Conservation (phyloP, 768 basidiomycete genomes). For the Tylopilus rubrobrunneus region DNA sequence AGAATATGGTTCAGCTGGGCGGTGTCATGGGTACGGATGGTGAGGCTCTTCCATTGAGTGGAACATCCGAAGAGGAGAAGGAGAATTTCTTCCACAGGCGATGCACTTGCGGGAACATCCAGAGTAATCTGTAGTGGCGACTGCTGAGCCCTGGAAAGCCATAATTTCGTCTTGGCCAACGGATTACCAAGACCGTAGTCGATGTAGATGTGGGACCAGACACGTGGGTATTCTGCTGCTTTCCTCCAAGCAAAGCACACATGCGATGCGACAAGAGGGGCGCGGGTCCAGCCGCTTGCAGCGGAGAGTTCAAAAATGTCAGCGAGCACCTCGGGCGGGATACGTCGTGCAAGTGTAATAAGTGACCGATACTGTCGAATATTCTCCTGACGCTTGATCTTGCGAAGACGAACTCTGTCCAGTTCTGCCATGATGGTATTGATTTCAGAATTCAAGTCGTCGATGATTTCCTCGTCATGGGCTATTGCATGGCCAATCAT, state of each 20-base stretch:
- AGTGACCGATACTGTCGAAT: slow-evolving; percentile 44
- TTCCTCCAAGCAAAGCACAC: slow-evolving; percentile 59
- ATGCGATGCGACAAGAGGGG: slow-evolving; percentile 52
- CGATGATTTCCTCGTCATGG: slow-evolving; percentile 40
- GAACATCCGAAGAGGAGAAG: slow-evolving; percentile 37
- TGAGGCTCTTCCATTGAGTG: slow-evolving; percentile 43
- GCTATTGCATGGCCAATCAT: slow-evolving; percentile 22
- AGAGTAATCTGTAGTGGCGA: slow-evolving; percentile 45
- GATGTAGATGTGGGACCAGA: slow-evolving; percentile 58
- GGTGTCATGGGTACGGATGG: slow-evolving; percentile 36
- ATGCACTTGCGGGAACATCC: slow-evolving; percentile 30
- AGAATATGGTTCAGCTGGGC: slow-evolving; percentile 39
- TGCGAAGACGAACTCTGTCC: slow-evolving; percentile 41
- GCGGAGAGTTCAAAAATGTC: slow-evolving; percentile 52
- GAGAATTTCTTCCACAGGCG: slow-evolving; percentile 35
- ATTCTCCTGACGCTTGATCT: slow-evolving; percentile 38
- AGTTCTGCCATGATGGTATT: slow-evolving; percentile 37
- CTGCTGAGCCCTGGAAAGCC: slow-evolving; percentile 46
- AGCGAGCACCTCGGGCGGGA: slow-evolving; percentile 53
- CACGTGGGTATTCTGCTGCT: slow-evolving; percentile 45
- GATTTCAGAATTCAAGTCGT: slow-evolving; percentile 41
- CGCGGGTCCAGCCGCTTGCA: slow-evolving; percentile 47
- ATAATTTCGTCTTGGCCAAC: slow-evolving; percentile 41
- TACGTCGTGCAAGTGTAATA: slow-evolving; percentile 52
- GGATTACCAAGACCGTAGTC: slow-evolving; percentile 43